Conservation (phyloP, 768 basidiomycete species). For the Boletus rex-veris region DNA sequence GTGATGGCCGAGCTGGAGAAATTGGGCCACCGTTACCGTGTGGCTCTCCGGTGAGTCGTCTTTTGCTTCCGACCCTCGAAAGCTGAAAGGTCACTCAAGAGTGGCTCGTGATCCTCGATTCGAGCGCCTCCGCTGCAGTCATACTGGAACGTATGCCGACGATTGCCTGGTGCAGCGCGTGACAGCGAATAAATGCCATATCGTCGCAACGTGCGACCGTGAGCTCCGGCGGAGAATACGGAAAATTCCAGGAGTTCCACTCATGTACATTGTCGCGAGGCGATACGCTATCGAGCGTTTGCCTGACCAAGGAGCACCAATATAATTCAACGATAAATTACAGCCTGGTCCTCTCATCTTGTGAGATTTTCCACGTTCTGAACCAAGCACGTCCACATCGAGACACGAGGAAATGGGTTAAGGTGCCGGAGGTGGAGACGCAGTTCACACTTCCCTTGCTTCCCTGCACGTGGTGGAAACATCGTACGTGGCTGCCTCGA, state of each 20-base stretch:
- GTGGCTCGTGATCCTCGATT: conserved; percentile 97
- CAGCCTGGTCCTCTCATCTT: not conserved
- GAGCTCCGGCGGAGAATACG: conserved; percentile 90
- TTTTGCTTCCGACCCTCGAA: not conserved
- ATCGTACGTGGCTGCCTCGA: not conserved
- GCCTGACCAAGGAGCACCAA: conserved; percentile 90
- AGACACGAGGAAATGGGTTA: not conserved
- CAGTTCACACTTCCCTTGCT: not conserved
- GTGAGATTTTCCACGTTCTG: conserved; percentile 1
- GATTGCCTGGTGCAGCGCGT: conserved; percentile 98
- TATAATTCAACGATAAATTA: conserved; percentile 27
- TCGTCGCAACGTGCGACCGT: conserved; percentile 97
- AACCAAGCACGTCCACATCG: not conserved
- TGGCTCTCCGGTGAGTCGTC: conserved; percentile 78
- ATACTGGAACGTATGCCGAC: conserved; percentile 97
- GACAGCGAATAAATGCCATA: conserved; percentile 91
- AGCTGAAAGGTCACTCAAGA: conserved; percentile 41
- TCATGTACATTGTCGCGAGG: conserved; percentile 95
- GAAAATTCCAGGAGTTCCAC: conserved; percentile 87
- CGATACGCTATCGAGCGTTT: conserved; percentile 93
- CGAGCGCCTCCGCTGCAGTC: conserved; percentile 88
- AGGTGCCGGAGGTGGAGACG: not conserved
- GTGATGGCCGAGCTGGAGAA: conserved; percentile 99
- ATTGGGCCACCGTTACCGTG: conserved; percentile 89
- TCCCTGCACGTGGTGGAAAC: not conserved